Base-by-base conservation (phyloP, 169 alveolate species). In the Cryptosporidium ubiquitum region DNA sequence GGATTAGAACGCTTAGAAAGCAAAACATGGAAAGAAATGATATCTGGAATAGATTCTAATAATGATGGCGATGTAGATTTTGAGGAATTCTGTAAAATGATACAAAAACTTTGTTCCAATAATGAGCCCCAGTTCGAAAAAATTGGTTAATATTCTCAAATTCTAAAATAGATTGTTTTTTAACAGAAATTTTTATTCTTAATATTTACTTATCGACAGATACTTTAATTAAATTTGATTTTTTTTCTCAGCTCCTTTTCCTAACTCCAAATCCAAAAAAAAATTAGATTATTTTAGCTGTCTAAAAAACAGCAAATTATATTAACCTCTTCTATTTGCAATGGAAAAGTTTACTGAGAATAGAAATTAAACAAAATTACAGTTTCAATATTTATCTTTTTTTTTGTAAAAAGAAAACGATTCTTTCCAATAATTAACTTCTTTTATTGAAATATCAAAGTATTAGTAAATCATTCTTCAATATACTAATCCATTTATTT, bases 1-100 rank as follows among this genome's bases (percentile, higher is more conserved):
- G 96, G 96, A n/a, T 60, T 92, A 69, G 86, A 92, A 1, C 91
- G 84, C 10, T 47, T 91, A 35, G 93, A 93, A 51, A 93, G 91
- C 39, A 71, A 92, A 49, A 74, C 69, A 40, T 93, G 95, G 95
- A 91, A 70, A 60, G 94, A 84, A 20, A 92, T 93, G 35, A 68
- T 93, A 10, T 91, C 64, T n/a, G 95, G 89, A 51, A 92, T 93
- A 23, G 96, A 93, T 51, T 70, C 85, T 14, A 93, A 93, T 23
- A 70, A 92, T 42, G 96, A 93, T 91, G 95, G 93, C 29, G 93
- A 93, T 84, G 94, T 92, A 68, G 96, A 93, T 57, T 93, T 93
- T 31, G 96, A 93, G 31, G 96, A 93, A 79, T 93, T 93, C 73
- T 95, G 91, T 37, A 37, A 60, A 9, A 93, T 93, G 96, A 91